A percentile compares a stretch with the other conserved stretches of the same genome.
Conservation (phyloP, 2,329 filamentous ascomycete genomes). For the Claviceps paspali region DNA sequence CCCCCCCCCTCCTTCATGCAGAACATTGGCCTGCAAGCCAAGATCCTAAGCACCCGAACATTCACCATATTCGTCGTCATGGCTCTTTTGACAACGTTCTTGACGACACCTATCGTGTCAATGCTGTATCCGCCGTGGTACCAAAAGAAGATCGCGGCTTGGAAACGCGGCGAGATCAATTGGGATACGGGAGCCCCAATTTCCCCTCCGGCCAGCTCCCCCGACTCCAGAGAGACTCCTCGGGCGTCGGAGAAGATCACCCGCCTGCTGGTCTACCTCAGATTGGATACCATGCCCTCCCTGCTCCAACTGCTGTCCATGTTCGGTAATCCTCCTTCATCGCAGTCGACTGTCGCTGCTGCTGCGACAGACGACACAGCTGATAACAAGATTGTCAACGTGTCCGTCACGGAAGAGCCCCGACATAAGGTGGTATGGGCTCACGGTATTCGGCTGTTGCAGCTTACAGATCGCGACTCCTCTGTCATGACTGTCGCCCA, state of each 20-base stretch:
- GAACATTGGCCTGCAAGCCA: conserved; percentile 67
- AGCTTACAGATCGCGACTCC: conserved; percentile 82
- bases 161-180: conserved; percentile 75
- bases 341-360: conserved; percentile 3
- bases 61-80: conserved; percentile 95
- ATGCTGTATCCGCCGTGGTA: conserved; percentile 56
- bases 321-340: conserved; percentile 37
- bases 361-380: conserved; percentile 3
- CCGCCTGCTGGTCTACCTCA: conserved; percentile 64
- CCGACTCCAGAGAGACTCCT: conserved; percentile 3
- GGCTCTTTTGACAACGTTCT: conserved; percentile 75
- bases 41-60: conserved; percentile 63
- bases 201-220: conserved; percentile 6
- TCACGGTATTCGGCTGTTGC: conserved; percentile 72
- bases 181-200: conserved; percentile 40
- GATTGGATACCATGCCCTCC: conserved; percentile 70
- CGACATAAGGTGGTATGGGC: conserved; percentile 37
- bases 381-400: conserved; percentile 9
- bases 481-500: conserved; percentile 91
- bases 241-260: conserved; percentile 25
- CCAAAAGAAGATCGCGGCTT: conserved; percentile 34
- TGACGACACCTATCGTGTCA: conserved; percentile 63
- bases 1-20: too few species aligned
- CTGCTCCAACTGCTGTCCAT: conserved; percentile 72
- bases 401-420: not conserved